These are phyloP conservation scores for Cerrena zonata DNA, from an alignment of 1,284 basidiomycete genomes.

Conservation along the genomic window DNA sequence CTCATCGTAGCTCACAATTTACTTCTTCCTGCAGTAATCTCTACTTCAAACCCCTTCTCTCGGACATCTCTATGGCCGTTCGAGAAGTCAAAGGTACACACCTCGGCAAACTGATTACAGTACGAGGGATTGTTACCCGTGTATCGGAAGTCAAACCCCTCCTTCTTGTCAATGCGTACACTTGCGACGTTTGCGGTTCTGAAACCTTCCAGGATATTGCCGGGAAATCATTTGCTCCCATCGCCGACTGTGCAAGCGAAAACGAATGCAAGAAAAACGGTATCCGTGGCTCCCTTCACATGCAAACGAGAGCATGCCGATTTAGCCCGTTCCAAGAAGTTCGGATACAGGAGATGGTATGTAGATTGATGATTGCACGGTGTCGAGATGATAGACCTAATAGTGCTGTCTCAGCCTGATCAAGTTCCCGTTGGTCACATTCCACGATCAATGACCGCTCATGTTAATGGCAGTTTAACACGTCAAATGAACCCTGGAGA, in stretches of 20 bases:
- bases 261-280: slow-evolving; percentile 81
- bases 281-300: slow-evolving; percentile 88
- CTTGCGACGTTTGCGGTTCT: slow-evolving; percentile 95
- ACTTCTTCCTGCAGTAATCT: slow-evolving; percentile 64
- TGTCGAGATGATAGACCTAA: no score
- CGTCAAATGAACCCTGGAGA: slow-evolving; percentile 94
- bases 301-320: slow-evolving; percentile 95
- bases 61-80: slow-evolving; percentile 77
- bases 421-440: slow-evolving; percentile 99
- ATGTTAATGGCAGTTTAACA: slow-evolving; percentile 86
- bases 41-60: slow-evolving; percentile 83
- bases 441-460: slow-evolving; percentile 94
- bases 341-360: slow-evolving; percentile 97
- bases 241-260: slow-evolving; percentile 81
- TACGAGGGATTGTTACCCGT: slow-evolving; percentile 95
- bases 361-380: no score
- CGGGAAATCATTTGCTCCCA: slow-evolving; percentile 87
- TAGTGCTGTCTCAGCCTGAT: slow-evolving; percentile 76
- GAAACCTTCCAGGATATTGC: slow-evolving; percentile 98
- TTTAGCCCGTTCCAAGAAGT: slow-evolving; percentile 99
- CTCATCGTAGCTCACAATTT: neutral
- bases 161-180: slow-evolving; percentile 95
- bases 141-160: slow-evolving; percentile 98
- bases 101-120: slow-evolving; percentile 89
- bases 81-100: slow-evolving; percentile 83